These are phyloP conservation scores for Aspergillus bertholletiae DNA, from an alignment of 495 filamentous ascomycete genomes.

Conservation along the genomic window DNA sequence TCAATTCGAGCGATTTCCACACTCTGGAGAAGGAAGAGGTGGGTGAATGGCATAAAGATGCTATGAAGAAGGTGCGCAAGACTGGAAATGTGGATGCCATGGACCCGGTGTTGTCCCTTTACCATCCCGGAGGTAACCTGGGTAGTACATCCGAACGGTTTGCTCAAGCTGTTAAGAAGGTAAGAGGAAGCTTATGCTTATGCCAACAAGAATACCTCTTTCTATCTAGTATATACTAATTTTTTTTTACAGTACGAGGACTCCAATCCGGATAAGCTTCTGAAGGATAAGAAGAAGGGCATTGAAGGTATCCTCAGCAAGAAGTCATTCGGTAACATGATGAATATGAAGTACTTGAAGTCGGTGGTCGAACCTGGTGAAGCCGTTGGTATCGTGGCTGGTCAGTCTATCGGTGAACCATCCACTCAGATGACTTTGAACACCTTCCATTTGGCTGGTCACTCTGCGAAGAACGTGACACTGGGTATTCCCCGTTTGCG, in stretches of 20 bases:
- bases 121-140: slow-evolving; percentile 69
- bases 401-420: slow-evolving; percentile 94
- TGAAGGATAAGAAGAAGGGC: slow-evolving; percentile 72
- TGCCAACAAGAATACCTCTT: background rate
- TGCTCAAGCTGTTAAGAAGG: slow-evolving; percentile 56
- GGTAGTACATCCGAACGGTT: slow-evolving; percentile 91
- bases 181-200: slow-evolving; percentile 22
- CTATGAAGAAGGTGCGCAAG: slow-evolving; percentile 75
- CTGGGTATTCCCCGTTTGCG: slow-evolving; percentile 94
- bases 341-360: slow-evolving; percentile 89
- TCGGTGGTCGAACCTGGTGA: slow-evolving; percentile 95
- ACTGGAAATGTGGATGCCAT: slow-evolving; percentile 60
- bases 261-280: slow-evolving; percentile 66
- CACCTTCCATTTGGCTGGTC: slow-evolving; percentile 98
- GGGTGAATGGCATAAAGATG: slow-evolving; percentile 60
- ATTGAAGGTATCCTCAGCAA: slow-evolving; percentile 54
- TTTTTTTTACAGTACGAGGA: slow-evolving; percentile 61
- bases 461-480: slow-evolving; percentile 97
- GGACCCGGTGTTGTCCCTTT: slow-evolving; percentile 72
- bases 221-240: slow-evolving; percentile 18
- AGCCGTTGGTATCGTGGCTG: slow-evolving; percentile 95
- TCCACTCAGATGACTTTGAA: slow-evolving; percentile 99
- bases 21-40: slow-evolving; percentile 51
- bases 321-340: slow-evolving; percentile 74
- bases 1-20: slow-evolving; percentile 49